Evolutionary conservation across 768 basidiomycete genomes (phyloP).

Genomic region (Leccinellum luteum): DNA sequence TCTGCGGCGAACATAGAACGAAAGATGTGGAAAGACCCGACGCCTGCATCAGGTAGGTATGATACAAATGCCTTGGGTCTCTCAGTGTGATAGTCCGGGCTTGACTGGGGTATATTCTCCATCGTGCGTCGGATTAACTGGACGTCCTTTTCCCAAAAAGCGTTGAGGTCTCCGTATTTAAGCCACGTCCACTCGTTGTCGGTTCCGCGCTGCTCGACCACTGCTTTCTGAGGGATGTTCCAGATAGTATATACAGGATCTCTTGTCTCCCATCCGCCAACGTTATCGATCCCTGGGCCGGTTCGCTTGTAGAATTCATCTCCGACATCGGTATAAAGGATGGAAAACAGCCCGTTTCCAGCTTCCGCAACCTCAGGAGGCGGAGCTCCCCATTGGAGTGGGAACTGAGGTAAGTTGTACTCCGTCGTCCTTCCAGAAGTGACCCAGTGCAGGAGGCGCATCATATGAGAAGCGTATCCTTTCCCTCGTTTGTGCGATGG

Average conservation of each 20-base stretch:
- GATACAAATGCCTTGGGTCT: slow-evolving; percentile 28
- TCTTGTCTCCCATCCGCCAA: slow-evolving; percentile 45
- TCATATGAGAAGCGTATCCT: slow-evolving; percentile 63
- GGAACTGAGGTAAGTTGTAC: slow-evolving; percentile 36
- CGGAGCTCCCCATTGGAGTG: slow-evolving; percentile 42
- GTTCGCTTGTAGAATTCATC: slow-evolving; percentile 41
- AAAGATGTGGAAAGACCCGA: slow-evolving; percentile 44
- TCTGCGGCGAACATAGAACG: slow-evolving; percentile 27
- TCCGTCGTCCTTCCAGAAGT: slow-evolving; percentile 34
- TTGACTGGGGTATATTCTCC: slow-evolving; percentile 6
- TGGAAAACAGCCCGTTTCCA: slow-evolving; percentile 45
- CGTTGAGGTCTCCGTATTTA: slow-evolving; percentile 33
- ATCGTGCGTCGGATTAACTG: slow-evolving; percentile 35
- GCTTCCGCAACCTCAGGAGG: slow-evolving; percentile 35
- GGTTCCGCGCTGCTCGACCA: neutral
- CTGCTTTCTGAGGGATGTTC: slow-evolving; percentile 25
- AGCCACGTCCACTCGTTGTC: slow-evolving; percentile 29
- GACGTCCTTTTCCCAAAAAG: slow-evolving; percentile 42
- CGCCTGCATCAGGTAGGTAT: slow-evolving; percentile 45
- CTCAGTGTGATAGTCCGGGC: slow-evolving; percentile 6
- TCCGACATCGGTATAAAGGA: slow-evolving; percentile 55
- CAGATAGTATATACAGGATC: slow-evolving; percentile 40
- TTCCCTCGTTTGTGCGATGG: slow-evolving; percentile 45
- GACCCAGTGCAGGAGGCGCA: slow-evolving; percentile 61
- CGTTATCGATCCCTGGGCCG: slow-evolving; percentile 32